Conservation (phyloP, 257 asterid species). For the Rauvolfia tetraphylla region DNA sequence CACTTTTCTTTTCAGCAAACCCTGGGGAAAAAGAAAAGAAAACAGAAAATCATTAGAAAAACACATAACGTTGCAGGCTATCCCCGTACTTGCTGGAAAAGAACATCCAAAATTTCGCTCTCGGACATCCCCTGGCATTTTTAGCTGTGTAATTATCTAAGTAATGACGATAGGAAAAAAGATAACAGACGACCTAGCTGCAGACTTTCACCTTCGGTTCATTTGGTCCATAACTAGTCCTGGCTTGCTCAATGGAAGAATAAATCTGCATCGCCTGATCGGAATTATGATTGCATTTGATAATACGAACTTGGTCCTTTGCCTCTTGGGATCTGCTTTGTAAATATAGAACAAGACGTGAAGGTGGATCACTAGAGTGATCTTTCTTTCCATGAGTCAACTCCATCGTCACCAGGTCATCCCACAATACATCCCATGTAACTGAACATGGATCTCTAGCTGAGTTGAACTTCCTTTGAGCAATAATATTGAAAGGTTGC, state of each 20-base stretch:
- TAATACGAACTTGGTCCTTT: slow-evolving; percentile 71
- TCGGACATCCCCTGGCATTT: not conserved
- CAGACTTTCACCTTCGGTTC: slow-evolving; percentile 52
- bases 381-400: slow-evolving; percentile 83
- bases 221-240: slow-evolving; percentile 60
- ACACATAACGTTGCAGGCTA: slow-evolving; percentile 1
- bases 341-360: slow-evolving; percentile 69
- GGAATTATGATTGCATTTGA: slow-evolving; percentile 74
- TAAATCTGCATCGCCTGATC: slow-evolving; percentile 79
- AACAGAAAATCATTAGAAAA: slow-evolving; percentile 5
- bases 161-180: slow-evolving; percentile 10
- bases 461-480: slow-evolving; percentile 86
- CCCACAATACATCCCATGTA: slow-evolving; percentile 88
- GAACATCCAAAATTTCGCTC: slow-evolving; percentile 1
- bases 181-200: slow-evolving; percentile 10
- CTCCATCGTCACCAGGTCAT: slow-evolving; percentile 79
- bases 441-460: slow-evolving; percentile 97
- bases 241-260: slow-evolving; percentile 77
- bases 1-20: slow-evolving; percentile 59
- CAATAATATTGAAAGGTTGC: slow-evolving; percentile 90
- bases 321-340: slow-evolving; percentile 58
- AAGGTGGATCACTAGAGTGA: slow-evolving; percentile 68
- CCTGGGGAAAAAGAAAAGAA: slow-evolving; percentile 36
- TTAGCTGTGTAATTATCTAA: not conserved
- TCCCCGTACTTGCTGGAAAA: not conserved